Evolutionary conservation across 1,284 basidiomycete species (phyloP).

Genomic region (Boletus semigastroideus): DNA sequence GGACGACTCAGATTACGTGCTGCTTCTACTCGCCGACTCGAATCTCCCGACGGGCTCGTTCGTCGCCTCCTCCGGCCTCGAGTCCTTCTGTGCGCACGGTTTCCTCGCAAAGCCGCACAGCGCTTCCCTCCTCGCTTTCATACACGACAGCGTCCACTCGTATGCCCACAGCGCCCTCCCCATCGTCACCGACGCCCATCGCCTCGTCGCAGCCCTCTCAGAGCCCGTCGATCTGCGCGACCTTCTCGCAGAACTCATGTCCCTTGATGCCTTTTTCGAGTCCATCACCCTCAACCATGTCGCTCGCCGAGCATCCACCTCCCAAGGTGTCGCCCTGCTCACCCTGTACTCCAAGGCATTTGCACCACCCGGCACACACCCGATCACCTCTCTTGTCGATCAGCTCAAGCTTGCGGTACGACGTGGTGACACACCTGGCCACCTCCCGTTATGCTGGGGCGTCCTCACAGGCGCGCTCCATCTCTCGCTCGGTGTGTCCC

Average conservation of each 20-base stretch:
- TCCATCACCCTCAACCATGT: conserved; percentile 89
- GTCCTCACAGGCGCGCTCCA: conserved; percentile 78
- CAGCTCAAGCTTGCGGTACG: conserved; percentile 68
- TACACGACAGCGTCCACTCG: conserved; percentile 68
- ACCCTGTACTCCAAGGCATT: conserved; percentile 87
- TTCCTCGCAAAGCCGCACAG: conserved; percentile 47
- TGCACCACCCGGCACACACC: conserved; percentile 41
- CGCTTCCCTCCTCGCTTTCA: conserved; percentile 54
- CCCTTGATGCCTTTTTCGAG: conserved; percentile 81
- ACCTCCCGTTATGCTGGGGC: conserved; percentile 91
- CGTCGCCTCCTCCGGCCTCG: conserved; percentile 90
- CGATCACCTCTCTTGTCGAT: conserved; percentile 48
- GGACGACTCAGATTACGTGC: conserved; percentile 56
- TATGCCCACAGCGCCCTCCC: conserved; percentile 76
- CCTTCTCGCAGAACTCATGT: conserved; percentile 43
- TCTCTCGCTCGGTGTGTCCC: conserved; percentile 64
- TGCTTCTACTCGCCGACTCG: conserved; percentile 76
- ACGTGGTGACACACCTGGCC: conserved; percentile 67
- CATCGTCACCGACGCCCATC: conserved; percentile 74
- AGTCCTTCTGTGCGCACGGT: conserved; percentile 88
- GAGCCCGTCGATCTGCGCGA: conserved; percentile 21
- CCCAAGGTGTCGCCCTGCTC: conserved; percentile 92
- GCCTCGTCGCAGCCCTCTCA: conserved; percentile 34
- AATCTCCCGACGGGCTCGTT: conserved; percentile 90
- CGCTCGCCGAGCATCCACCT: conserved; percentile 80